These are phyloP conservation scores for Clarireedia sp. DNA, from an alignment of 2,329 filamentous ascomycete genomes.

Conservation along the genomic window DNA sequence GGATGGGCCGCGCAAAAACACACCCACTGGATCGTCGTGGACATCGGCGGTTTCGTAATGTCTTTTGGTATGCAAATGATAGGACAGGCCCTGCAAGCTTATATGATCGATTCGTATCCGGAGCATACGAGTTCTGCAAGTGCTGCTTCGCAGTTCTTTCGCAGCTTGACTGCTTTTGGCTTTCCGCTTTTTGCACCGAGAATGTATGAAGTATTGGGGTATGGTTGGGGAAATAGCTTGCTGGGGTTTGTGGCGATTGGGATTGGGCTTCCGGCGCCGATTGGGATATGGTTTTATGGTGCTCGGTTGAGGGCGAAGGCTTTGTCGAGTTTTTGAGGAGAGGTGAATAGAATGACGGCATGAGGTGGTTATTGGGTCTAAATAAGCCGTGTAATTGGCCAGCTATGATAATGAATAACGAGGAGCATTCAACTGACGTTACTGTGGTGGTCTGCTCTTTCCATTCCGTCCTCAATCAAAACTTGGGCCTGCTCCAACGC, in stretches of 20 bases:
- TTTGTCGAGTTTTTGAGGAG: conserved; percentile 10
- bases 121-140: conserved; percentile 31
- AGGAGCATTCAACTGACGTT: too few species aligned
- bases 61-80: conserved; percentile 35
- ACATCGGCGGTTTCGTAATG: conserved; percentile 43
- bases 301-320: conserved; percentile 28
- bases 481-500: too few species aligned
- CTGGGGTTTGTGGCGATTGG: conserved; percentile 28
- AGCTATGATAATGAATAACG: too few species aligned
- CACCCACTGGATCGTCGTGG: conserved; percentile 46
- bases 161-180: conserved; percentile 18
- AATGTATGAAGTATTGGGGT: conserved; percentile 29
- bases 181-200: conserved; percentile 29
- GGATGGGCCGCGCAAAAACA: conserved; percentile 47
- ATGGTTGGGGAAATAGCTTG: conserved; percentile 39
- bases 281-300: conserved; percentile 34
- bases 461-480: too few species aligned
- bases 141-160: conserved; percentile 28
- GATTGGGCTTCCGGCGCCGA: conserved; percentile 40
- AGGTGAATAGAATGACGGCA: too few species aligned
- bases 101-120: conserved; percentile 42
- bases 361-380: too few species aligned
- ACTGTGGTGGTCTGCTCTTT: too few species aligned
- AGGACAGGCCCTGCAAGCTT: conserved; percentile 30
- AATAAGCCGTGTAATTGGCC: too few species aligned